Base-by-base conservation (phyloP, 2,329 filamentous ascomycete genomes). In the Nemania abortiva region DNA sequence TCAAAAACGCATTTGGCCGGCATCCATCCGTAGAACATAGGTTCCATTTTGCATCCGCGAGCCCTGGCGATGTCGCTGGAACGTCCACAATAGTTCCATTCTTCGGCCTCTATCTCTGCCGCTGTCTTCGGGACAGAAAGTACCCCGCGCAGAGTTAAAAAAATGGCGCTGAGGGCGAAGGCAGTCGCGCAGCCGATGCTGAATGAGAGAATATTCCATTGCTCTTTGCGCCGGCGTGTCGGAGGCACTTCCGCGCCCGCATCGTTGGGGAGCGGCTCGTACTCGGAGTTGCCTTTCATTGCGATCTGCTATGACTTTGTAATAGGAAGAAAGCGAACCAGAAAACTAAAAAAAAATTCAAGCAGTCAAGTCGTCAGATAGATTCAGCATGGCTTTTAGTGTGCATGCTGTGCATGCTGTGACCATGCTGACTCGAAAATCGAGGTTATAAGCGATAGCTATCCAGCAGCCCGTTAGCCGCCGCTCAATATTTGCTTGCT, bases 21-120 rank as follows among this genome's bases (percentile, higher is more conserved):
- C 65, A 73, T 69, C 68, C 68, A 73, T 55, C 72, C 72, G 37
- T 73, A 73, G 56, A 72, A 73, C 57, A 72, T 64, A 11, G 72
- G 72, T 37, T 73, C 70, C 72, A 73, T 73, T n/a, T 72, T 60
- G 49, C 72, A 73, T 15, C 70, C 70, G 9, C 68, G 68, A n/a
- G 57, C 59, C 27, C 49, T 67, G 6, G 72, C 72, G 9, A 10
- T 55, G 7, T 53, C 54, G 50, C 67, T 70, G 18, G 68, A 71
- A 20, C 70, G 68, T 13, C 72, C 72, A 55, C 72, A 73, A 39
- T 72, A 57, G 45, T 73, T 73, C 72, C 72, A 73, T 10, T 71
- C 66, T 37, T 71, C 68, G 18, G 58, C 65, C 50, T 73, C 70
- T 13, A 73, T 57, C 47, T 70, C 61, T 31, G 64, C 58, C 13